Evolutionary conservation across 257 asterid species (phyloP).

Genomic region (Mitragyna speciosa): DNA sequence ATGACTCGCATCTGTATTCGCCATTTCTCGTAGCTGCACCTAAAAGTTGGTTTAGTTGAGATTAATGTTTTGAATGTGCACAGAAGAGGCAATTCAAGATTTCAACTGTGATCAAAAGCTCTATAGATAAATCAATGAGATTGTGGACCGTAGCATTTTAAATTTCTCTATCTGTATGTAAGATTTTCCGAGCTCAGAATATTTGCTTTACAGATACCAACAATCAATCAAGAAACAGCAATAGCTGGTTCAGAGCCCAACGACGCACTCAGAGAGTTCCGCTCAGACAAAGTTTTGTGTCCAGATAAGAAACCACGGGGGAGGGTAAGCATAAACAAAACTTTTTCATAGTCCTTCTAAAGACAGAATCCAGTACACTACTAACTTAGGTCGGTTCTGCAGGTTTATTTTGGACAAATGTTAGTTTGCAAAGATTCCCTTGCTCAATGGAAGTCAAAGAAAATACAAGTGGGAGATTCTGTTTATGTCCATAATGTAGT

Average conservation of each 20-base stretch:
- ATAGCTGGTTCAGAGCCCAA: slow-evolving; percentile 10
- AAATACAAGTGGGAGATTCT: slow-evolving; percentile 56
- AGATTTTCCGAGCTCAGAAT: neutral
- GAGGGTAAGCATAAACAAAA: neutral
- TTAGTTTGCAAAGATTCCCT: slow-evolving; percentile 43
- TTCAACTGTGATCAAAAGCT: neutral
- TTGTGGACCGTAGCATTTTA: neutral
- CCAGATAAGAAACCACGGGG: slow-evolving; percentile 23
- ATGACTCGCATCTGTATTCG: too few relatives aligned
- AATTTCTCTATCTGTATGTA: neutral
- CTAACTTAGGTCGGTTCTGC: slow-evolving; percentile 8
- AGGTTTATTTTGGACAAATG: slow-evolving; percentile 62
- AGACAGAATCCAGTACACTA: neutral
- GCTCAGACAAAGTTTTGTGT: too few relatives aligned
- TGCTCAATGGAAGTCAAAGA: slow-evolving; percentile 33
- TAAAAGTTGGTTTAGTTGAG: neutral
- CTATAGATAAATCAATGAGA: neutral
- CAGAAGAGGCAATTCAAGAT: neutral
- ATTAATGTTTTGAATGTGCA: neutral
- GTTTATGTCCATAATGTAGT: slow-evolving; percentile 38
- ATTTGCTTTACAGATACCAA: slow-evolving; percentile 5
- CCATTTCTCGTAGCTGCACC: neutral
- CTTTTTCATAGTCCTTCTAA: neutral
- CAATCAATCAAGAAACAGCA: slow-evolving; percentile 45
- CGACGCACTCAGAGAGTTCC: too few relatives aligned